phyloP scores from a whole-genome alignment of 495 filamentous ascomycete species.

The Podospora australis region DNA sequence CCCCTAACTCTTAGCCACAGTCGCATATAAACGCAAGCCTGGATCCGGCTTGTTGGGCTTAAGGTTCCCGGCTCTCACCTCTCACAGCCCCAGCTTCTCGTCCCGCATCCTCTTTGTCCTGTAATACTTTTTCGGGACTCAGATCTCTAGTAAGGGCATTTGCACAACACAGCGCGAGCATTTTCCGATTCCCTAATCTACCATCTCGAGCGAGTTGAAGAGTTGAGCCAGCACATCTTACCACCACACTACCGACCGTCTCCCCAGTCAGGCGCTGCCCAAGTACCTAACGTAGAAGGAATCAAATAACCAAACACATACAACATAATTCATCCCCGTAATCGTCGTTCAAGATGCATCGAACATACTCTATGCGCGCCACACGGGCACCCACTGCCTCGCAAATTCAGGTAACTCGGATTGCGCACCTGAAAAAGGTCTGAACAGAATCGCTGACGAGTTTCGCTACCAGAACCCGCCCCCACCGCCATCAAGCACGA shows the following conservation, averaged over 20 bases:
- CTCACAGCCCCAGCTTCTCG: background rate
- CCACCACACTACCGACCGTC: background rate
- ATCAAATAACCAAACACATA: background rate
- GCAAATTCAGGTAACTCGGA: slow-evolving; percentile 38
- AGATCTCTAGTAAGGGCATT: background rate
- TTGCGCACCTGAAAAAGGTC: too few relatives aligned
- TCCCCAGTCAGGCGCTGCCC: too few relatives aligned
- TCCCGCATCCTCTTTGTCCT: background rate
- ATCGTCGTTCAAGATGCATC: slow-evolving; percentile 63
- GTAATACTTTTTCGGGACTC: slow-evolving; percentile 1
- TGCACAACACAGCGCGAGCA: background rate
- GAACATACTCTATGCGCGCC: slow-evolving; percentile 98
- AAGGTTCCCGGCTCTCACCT: background rate
- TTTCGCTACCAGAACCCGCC: slow-evolving; percentile 72
- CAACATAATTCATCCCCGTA: background rate
- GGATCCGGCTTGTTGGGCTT: slow-evolving; percentile 4
- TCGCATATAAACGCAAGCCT: slow-evolving; percentile 14
- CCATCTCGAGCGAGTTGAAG: background rate
- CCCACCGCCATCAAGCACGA: slow-evolving; percentile 84
- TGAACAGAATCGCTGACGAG: background rate
- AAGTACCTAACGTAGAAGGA: background rate
- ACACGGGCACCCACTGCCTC: slow-evolving; percentile 78
- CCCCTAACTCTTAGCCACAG: background rate
- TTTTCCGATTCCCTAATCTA: background rate
- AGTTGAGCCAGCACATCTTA: background rate